Percentiles rank a stretch among this genome's conserved stretches.
Conservation (phyloP, 2,329 filamentous ascomycete genomes). For the Aspergillus hiratsukae region DNA sequence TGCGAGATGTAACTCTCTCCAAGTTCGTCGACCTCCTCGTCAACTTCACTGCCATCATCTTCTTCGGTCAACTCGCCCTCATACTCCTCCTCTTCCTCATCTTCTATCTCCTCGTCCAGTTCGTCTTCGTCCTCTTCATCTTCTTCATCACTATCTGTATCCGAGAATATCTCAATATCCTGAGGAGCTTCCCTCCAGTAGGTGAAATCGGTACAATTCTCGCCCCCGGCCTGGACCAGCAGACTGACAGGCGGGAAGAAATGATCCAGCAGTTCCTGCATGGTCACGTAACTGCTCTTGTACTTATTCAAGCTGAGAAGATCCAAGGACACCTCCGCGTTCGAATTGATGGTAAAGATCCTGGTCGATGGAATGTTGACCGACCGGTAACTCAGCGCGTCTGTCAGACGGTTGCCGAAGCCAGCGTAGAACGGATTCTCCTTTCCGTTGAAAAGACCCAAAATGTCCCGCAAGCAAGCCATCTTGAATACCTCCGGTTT, state of each 20-base stretch:
- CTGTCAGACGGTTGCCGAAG: slow-evolving; percentile 93
- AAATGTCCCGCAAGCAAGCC: slow-evolving; percentile 92
- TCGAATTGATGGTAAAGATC: slow-evolving; percentile 98
- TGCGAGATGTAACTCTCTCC: slow-evolving; percentile 34
- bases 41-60: slow-evolving; percentile 48
- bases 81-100: slow-evolving; percentile 38
- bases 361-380: slow-evolving; percentile 91
- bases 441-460: slow-evolving; percentile 74
- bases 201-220: slow-evolving; percentile 94
- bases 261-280: slow-evolving; percentile 95
- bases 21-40: slow-evolving; percentile 48
- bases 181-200: slow-evolving; percentile 88
- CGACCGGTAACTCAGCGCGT: slow-evolving; percentile 90
- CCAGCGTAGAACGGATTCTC: slow-evolving; percentile 90
- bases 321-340: slow-evolving; percentile 90
- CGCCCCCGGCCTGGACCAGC: slow-evolving; percentile 81
- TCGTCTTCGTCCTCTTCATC: slow-evolving; percentile 50
- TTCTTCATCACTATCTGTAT: slow-evolving; percentile 63
- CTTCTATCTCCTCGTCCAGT: slow-evolving; percentile 45
- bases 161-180: slow-evolving; percentile 83
- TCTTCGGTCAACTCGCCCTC: slow-evolving; percentile 46
- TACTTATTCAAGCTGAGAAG: slow-evolving; percentile 87
- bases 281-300: slow-evolving; percentile 94
- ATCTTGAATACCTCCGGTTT: slow-evolving; percentile 99
- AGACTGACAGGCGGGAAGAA: slow-evolving; percentile 92